These are phyloP conservation scores for Trichosporon sp. DNA, from an alignment of 1,284 basidiomycete species.

Conservation along the genomic window DNA sequence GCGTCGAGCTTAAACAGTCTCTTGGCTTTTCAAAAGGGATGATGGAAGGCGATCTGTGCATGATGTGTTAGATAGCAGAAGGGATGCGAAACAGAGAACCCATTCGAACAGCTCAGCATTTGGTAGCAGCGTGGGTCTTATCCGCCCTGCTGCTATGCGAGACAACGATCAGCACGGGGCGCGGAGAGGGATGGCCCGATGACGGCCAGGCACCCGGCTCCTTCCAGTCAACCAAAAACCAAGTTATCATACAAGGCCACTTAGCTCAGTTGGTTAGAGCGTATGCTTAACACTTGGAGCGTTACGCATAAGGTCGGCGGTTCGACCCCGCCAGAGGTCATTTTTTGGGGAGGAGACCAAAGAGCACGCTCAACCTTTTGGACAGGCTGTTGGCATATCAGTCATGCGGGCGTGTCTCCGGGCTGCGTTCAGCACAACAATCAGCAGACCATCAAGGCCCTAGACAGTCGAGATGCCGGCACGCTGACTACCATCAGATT, in stretches of 20 bases:
- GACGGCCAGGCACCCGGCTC: neutral
- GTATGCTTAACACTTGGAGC: slow-evolving; percentile 4
- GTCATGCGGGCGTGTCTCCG: no score
- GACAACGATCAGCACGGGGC: neutral
- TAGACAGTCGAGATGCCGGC: no score
- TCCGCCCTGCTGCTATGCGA: neutral
- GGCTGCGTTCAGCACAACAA: no score
- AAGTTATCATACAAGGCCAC: neutral
- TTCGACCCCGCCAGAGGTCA: slow-evolving; percentile 14
- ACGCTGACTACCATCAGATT: no score
- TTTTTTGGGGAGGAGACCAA: neutral
- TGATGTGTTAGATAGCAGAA: neutral
- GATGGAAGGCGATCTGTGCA: neutral
- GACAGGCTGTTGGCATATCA: no score
- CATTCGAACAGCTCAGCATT: neutral
- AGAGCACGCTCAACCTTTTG: no score
- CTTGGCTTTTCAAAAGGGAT: neutral
- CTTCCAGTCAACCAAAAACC: neutral
- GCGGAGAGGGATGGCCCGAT: neutral
- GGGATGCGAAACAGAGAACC: neutral
- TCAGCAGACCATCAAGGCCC: no score
- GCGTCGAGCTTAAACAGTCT: neutral
- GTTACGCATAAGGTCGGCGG: slow-evolving; percentile 13
- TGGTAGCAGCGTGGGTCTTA: neutral
- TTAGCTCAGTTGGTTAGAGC: slow-evolving; percentile 15